These are phyloP conservation scores for Xylariaceae sp. DNA, from an alignment of 2,329 filamentous ascomycete species.

Conservation along the genomic window DNA sequence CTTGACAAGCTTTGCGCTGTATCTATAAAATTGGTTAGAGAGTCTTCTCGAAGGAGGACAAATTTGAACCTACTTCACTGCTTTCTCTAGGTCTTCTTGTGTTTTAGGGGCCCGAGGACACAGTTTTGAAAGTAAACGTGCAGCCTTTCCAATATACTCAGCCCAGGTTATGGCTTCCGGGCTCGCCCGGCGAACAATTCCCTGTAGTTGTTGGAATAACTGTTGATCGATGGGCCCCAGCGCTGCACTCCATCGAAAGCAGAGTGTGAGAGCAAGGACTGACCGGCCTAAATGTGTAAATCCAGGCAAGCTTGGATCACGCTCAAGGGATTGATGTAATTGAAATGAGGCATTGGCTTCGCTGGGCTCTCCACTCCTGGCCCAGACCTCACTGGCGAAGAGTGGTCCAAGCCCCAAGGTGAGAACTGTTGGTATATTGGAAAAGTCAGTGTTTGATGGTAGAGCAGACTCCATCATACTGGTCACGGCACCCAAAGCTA, in stretches of 20 bases:
- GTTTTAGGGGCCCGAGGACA: conserved; percentile 38
- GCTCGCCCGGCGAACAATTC: conserved; percentile 36
- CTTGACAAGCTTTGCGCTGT: conserved; percentile 17
- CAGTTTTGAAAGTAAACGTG: conserved; percentile 39
- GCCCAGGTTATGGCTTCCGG: conserved; percentile 46
- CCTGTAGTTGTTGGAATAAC: conserved; percentile 39
- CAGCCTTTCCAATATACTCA: conserved; percentile 46
- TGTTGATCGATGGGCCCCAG: conserved; percentile 44
- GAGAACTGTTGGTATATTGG: conserved; percentile 38
- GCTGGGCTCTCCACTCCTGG: conserved; percentile 42
- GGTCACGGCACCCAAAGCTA: conserved; percentile 35
- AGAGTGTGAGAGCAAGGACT: conserved; percentile 64
- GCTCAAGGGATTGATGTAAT: conserved; percentile 65
- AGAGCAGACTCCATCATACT: conserved; percentile 38
- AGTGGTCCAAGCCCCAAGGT: conserved; percentile 39
- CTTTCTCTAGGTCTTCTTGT: conserved; percentile 31
- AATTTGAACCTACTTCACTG: conserved; percentile 37
- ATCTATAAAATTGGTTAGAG: conserved; percentile 22
- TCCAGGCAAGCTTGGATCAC: conserved; percentile 64
- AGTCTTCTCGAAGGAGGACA: background rate
- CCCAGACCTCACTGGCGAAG: conserved; percentile 49
- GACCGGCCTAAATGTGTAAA: conserved; percentile 68
- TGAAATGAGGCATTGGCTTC: conserved; percentile 59
- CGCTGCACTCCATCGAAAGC: conserved; percentile 66
- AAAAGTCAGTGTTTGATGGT: conserved; percentile 35